Evolutionary conservation across 2,329 filamentous ascomycete genomes (phyloP), one percentile per base, ranked within the genome.

Genomic region (Venturiaceae sp.): DNA sequence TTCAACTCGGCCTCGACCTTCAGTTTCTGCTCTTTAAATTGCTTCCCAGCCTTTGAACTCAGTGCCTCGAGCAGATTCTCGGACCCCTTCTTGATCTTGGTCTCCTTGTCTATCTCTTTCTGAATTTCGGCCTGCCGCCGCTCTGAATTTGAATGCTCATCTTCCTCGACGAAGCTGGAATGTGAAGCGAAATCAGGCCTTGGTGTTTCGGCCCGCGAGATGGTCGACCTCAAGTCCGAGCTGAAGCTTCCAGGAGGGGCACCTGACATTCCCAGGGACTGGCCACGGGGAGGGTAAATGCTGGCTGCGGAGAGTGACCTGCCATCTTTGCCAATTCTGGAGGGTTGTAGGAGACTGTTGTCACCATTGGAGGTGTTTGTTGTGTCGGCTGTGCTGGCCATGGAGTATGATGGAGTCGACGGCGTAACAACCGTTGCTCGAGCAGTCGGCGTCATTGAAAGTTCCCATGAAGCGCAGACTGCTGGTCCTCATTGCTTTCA

Each of bases 21-120:
- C 53, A 73, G 66, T 47, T 76, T 69, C 68, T 80, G 77, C 57
- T 78, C 92, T 69, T 92, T 95, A 62, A 88, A 88, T 71, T 97
- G 92, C 74, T 97, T 99, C 50, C 90, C 87, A 72, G 95, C 96
- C 74, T 99, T 99, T 47, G 85, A 83, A 71, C 96, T 90, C 63
- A 99, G 76, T 13, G 94, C 94, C 75, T 99, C 94, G 39, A 99
- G 79, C 83, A 99, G 86, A 70, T 99, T 99, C 77, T 99, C 94
- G 60, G 92, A 96, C 21, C 94, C 94, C 66, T 92, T 88, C 73
- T 95, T 96, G 70, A 99, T 97, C 78, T 97, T 97, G 75, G 92
- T 86, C 75, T 99, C 95, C 67, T 95, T 92, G 64, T 91, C 92
- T 63, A 99, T 86, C 67, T 87, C 83, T 66, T 96, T 92, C 67